Evolutionary conservation across 1,139 yeast species (phyloP), one percentile per base, ranked within the genome.

Genomic region (Meyerozyma sp.): DNA sequence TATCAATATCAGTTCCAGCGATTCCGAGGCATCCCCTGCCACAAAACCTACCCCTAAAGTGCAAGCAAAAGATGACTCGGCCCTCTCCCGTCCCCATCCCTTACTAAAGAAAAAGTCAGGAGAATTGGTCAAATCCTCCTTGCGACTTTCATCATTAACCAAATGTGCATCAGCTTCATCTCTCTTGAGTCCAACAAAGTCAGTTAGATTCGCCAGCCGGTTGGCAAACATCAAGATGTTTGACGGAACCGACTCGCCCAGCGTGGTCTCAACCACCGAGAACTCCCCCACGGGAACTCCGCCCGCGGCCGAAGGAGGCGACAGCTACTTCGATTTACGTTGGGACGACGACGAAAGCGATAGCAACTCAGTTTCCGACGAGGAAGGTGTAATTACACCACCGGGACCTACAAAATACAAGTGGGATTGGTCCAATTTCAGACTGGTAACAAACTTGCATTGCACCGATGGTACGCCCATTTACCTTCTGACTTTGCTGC

Each of bases 191-290:
- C 44, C 55, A n/a, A 50, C 49, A 21, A 69, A 69, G 47, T 58
- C 65, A 5, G 75, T 69, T 18, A 51, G 72, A 23, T 69, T 69
- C 57, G 74, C 74, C 4, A 50, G 65, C 25, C 51, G 68, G 32
- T 58, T 69, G 42, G 64, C 65, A 34, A 66, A 68, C 41, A 60
- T 71, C 49, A 69, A 68, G 52, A 63, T 62, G 62, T 72, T 72
- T 53, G 68, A 70, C 48, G 75, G 74, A 3, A 55, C 55, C n/a
- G 75, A 68, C 40, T 61, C 70, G 39, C 77, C 77, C 1, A 55
- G 64, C 14, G 55, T 66, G 2, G 74, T 72, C 2, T 65, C 72
- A 10, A 59, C 66, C 11, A 50, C 54, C 21, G 63, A 62, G 27
- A 60, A 57, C 47, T 58, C 70, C 21, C 75, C 75, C 1, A 44